These are phyloP conservation scores for Pisolithus thermaeus DNA, from an alignment of 1,284 basidiomycete species.

Conservation along the genomic window DNA sequence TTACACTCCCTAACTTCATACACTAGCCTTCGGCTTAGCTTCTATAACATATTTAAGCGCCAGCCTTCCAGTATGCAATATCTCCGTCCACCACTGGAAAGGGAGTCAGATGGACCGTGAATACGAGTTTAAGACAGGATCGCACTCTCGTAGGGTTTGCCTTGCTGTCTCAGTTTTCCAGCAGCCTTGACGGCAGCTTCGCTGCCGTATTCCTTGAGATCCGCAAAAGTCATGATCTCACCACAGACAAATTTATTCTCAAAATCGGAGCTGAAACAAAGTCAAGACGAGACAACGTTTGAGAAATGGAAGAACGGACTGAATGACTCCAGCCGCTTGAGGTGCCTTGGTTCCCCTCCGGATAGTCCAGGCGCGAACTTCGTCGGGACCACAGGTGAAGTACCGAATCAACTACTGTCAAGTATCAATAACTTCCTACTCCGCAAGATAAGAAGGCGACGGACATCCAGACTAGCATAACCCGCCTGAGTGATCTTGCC, in stretches of 20 bases:
- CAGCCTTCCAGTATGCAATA: constrained; percentile 81
- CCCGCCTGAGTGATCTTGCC: constrained; percentile 93
- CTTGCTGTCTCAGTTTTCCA: constrained; percentile 94
- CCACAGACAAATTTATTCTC: constrained; percentile 99
- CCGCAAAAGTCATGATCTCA: constrained; percentile 93
- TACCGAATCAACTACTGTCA: constrained; percentile 78
- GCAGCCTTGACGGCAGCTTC: constrained; percentile 92
- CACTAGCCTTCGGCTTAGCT: constrained; percentile 2
- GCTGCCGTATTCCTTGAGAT: constrained; percentile 88
- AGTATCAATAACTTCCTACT: constrained; percentile 5
- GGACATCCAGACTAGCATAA: constrained; percentile 76
- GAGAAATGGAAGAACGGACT: constrained; percentile 49
- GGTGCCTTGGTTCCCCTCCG: constrained; percentile 92
- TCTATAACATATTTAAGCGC: constrained; percentile 33
- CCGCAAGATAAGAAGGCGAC: constrained; percentile 16
- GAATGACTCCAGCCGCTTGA: constrained; percentile 97
- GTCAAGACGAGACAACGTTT: constrained; percentile 11
- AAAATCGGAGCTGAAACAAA: constrained; percentile 69
- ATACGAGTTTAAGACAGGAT: constrained; percentile 14
- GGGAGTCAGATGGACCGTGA: constrained; percentile 4
- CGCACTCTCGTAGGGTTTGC: constrained; percentile 92
- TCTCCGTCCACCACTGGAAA: constrained; percentile 72
- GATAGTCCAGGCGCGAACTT: constrained; percentile 98
- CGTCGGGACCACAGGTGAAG: constrained; percentile 95
- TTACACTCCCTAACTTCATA: neutral